Evolutionary conservation across 2,329 filamentous ascomycete species (phyloP), one percentile per base, ranked within the genome.

Genomic region (Ascochyta pisi): DNA sequence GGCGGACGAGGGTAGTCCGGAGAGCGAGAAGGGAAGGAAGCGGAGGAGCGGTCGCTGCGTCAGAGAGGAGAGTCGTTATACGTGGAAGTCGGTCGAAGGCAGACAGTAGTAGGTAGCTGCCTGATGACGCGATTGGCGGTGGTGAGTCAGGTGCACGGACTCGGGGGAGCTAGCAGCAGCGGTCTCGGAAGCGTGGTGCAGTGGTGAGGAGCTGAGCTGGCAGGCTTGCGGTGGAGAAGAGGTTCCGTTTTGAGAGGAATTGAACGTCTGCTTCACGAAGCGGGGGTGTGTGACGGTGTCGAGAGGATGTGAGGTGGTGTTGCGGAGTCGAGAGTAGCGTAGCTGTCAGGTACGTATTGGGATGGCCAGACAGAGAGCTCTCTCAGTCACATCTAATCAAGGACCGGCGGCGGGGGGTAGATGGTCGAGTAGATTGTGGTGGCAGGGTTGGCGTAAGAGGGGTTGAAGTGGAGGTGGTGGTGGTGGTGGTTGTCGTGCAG

Each of bases 91-190:
- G 68, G 70, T 62, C 68, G 57, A 45, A 50, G 53, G 66, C 57
- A 66, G 69, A 67, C 67, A 64, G 65, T 46, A 55, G 54, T 46
- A 55, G 54, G 60, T 62, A 53, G 64, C 31, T 65, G 66, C 67
- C 63, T 61, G 64, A 59, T 66, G 62, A 66, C 62, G 67, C 48
- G 65, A 62, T 60, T 66, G 63, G 53, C 60, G 55, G 60, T 44
- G 40, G 67, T 71, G 73, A 75, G 71, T 75, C 73, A 75, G 66
- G 64, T 64, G 67, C 64, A 70, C 70, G 67, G 70, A 64, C 72
- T 71, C 70, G 61, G 59, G 43, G 19, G 61, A 47, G 55, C 49
- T 49, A 51, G 54, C 48, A 48, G 48, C 54, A 52, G 54, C 54
- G 44, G 49, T 31, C 33, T 52, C 54, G 54, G 42, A 44, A 13